phyloP scores from a whole-genome alignment of 225 moss, liverwort and hornwort species.

The Physcomitrellopsis africana region DNA sequence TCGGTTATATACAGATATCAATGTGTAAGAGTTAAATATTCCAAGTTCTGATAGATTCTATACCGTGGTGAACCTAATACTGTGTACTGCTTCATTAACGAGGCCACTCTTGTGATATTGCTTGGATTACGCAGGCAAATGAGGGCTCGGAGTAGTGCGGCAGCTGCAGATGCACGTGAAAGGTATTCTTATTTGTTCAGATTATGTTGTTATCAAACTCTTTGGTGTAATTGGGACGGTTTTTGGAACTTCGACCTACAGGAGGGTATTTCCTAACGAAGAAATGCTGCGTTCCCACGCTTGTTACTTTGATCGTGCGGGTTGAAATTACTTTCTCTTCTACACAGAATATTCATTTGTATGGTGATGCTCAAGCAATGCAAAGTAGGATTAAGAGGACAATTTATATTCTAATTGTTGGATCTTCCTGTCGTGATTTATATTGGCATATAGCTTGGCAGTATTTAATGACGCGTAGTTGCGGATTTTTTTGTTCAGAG shows the following conservation, averaged over 20 bases:
- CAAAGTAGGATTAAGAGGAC: not conserved
- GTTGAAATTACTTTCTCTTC: not conserved
- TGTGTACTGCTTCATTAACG: not conserved
- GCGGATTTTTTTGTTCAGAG: slow-evolving; percentile 45
- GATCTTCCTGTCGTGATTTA: not conserved
- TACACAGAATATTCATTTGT: not conserved
- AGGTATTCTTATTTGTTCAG: slow-evolving; percentile 34
- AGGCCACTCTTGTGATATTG: slow-evolving; percentile 8
- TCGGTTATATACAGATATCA: not conserved
- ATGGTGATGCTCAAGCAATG: not conserved
- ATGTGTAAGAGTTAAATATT: not conserved
- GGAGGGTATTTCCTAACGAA: not conserved
- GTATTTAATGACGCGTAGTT: not conserved
- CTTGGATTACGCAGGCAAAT: slow-evolving; percentile 53
- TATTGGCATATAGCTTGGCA: not conserved
- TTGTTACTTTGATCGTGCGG: not conserved
- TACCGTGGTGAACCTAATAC: not conserved
- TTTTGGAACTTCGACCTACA: not conserved
- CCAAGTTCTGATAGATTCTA: not conserved
- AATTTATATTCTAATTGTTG: not conserved
- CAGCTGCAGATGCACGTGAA: slow-evolving; percentile 40
- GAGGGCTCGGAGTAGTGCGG: slow-evolving; percentile 48
- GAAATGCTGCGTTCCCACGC: not conserved
- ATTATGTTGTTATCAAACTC: not conserved
- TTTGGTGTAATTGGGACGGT: not conserved